Conservation (phyloP, 2,329 filamentous ascomycete genomes). For the Claviceps sp. region DNA sequence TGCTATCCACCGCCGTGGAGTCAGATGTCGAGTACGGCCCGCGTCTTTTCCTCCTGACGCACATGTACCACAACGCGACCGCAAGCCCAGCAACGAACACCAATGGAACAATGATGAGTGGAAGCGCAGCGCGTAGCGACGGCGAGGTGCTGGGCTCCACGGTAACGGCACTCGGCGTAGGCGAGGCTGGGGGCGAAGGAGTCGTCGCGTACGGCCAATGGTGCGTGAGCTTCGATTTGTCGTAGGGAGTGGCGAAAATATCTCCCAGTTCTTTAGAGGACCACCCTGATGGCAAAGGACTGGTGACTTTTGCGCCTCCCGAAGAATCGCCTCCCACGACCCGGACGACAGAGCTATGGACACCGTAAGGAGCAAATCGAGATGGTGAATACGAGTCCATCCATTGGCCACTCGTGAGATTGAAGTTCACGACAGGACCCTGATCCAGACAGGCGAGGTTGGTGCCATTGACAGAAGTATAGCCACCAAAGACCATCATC, state of each 20-base stretch:
- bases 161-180: background rate
- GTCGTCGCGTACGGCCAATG: constrained; percentile 45
- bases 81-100: constrained; percentile 13
- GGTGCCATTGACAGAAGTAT: constrained; percentile 21
- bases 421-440: constrained; percentile 52
- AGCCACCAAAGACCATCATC: constrained; percentile 67
- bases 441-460: constrained; percentile 32
- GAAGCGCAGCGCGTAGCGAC: constrained; percentile 5
- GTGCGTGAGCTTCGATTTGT: constrained; percentile 38
- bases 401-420: constrained; percentile 58
- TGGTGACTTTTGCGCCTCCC: constrained; percentile 57
- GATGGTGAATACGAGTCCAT: constrained; percentile 54
- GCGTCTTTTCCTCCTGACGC: constrained; percentile 33
- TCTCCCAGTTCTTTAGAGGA: constrained; percentile 29
- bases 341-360: constrained; percentile 49
- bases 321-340: constrained; percentile 53
- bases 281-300: constrained; percentile 47
- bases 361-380: constrained; percentile 50
- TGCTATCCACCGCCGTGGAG: constrained; percentile 30
- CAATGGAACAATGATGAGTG: constrained; percentile 8
- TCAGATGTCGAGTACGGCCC: constrained; percentile 19
- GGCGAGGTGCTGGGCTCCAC: background rate
- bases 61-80: constrained; percentile 34
- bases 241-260: constrained; percentile 43
- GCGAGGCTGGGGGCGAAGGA: background rate